phyloP scores from a whole-genome alignment of 2,329 filamentous ascomycete genomes.

The Bimuria novae-zelandiae region DNA sequence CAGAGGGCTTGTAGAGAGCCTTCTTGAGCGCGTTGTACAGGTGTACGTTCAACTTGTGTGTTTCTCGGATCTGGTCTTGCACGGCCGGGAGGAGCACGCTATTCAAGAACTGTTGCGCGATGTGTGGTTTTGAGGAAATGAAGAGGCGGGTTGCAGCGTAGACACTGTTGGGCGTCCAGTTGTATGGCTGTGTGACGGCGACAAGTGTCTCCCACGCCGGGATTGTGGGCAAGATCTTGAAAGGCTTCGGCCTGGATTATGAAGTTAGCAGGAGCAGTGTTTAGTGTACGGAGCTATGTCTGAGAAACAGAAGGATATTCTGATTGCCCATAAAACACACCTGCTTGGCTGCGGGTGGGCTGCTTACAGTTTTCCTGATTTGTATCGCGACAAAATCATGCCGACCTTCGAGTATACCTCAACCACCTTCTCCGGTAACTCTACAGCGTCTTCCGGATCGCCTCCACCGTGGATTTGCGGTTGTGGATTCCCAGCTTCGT shows the following conservation, averaged over 20 bases:
- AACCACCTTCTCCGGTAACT: slow-evolving; percentile 87
- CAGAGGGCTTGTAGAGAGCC: slow-evolving; percentile 87
- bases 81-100: slow-evolving; percentile 86
- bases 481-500: slow-evolving; percentile 70
- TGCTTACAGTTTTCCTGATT: slow-evolving; percentile 91
- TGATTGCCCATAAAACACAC: too few relatives aligned
- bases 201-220: slow-evolving; percentile 91
- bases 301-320: too few relatives aligned
- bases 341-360: too few relatives aligned
- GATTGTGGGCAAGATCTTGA: slow-evolving; percentile 93
- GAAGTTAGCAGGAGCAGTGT: too few relatives aligned
- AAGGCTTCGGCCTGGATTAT: slow-evolving; percentile 98
- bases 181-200: slow-evolving; percentile 78
- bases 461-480: slow-evolving; percentile 58
- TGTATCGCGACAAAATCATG: slow-evolving; percentile 86
- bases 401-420: slow-evolving; percentile 96
- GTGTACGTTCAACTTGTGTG: slow-evolving; percentile 82
- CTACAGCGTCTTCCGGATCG: slow-evolving; percentile 75
- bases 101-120: slow-evolving; percentile 84
- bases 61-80: slow-evolving; percentile 92
- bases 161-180: slow-evolving; percentile 77
- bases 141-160: slow-evolving; percentile 94
- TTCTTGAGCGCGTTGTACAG: slow-evolving; percentile 95
- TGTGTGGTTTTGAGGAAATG: slow-evolving; percentile 77
- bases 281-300: too few relatives aligned